phyloP scores from a whole-genome alignment of 2,329 filamentous ascomycete species.

The Trichoderma pleuroti region DNA sequence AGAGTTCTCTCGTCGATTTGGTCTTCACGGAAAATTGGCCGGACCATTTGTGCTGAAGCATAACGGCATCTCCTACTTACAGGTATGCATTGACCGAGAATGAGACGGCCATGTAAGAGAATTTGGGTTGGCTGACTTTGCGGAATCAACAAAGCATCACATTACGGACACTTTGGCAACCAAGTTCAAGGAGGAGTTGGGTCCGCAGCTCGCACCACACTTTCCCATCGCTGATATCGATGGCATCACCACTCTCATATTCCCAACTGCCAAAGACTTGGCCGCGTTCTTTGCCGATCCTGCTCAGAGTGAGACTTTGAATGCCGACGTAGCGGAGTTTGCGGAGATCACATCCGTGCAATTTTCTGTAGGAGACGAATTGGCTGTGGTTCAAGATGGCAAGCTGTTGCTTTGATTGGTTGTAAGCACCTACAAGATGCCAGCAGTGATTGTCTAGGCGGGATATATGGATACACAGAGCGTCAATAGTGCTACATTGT shows the following conservation, averaged over 20 bases:
- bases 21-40: neutral
- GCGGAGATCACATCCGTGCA: neutral
- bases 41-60: slow-evolving; percentile 1
- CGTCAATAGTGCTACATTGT: neutral
- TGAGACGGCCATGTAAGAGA: neutral
- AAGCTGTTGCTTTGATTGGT: neutral
- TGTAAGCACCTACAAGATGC: too few species aligned
- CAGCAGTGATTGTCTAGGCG: too few species aligned
- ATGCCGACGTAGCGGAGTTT: neutral
- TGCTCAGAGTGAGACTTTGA: neutral
- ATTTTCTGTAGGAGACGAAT: slow-evolving; percentile 9
- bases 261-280: slow-evolving; percentile 7
- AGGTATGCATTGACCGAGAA: neutral
- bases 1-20: slow-evolving; percentile 15
- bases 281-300: neutral
- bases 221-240: slow-evolving; percentile 3
- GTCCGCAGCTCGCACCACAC: neutral
- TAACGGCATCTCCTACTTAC: slow-evolving; percentile 11
- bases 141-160: neutral
- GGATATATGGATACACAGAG: neutral
- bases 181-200: neutral
- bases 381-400: neutral
- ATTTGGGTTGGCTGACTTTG: neutral
- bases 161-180: neutral
- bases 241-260: slow-evolving; percentile 4